Evolutionary conservation across 805 yeast genomes (phyloP), one percentile per base, ranked within the genome.

Genomic region (Yarrowia osloensis): DNA sequence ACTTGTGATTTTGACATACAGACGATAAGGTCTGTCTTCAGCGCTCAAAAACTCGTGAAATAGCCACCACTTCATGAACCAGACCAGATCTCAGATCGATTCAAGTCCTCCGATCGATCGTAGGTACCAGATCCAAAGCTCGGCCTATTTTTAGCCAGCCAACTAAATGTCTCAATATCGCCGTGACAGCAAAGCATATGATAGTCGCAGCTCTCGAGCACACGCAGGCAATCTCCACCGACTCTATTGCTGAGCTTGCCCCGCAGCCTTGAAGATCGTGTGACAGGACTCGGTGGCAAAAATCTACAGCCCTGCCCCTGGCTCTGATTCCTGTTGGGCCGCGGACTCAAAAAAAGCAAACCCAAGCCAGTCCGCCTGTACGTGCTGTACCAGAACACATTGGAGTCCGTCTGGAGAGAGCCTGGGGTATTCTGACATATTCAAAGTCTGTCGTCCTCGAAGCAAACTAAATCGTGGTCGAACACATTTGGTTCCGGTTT

Each of bases 201-300:
- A 33, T 15, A 33, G 28, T 50, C 57, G 57, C 57, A 50, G 57
- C 57, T 50, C 19, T 50, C 40, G 40, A 31, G 57, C 42, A 50
- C 8, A 9, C 26, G 12, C 39, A 31, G 8, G 28, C 55, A 29
- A 29, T 31, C 33, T 28, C 21, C 29, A 17, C 17, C 13, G 17
- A 12, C 46, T 13, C 47, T 15, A 11, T 46, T 28, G 54, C 54
- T 28, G 37, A 47, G 52, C 33, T 29, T 5, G 26, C 39, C 40
- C 57, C 57, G 40, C 57, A 33, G 15, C 50, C 19, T 4, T 33
- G 28, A 21, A 21, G 57, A 33, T 50, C 57, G 40, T 33, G 57
- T 31, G 57, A 50, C 54, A 47, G 31, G 9, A 8, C 31, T 3
- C n/a, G n/a, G 55, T 49, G 37, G 55, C 55, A 49, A 49, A 47